Base-by-base conservation (phyloP, 164 flowering plant species). In the Santalum album region DNA sequence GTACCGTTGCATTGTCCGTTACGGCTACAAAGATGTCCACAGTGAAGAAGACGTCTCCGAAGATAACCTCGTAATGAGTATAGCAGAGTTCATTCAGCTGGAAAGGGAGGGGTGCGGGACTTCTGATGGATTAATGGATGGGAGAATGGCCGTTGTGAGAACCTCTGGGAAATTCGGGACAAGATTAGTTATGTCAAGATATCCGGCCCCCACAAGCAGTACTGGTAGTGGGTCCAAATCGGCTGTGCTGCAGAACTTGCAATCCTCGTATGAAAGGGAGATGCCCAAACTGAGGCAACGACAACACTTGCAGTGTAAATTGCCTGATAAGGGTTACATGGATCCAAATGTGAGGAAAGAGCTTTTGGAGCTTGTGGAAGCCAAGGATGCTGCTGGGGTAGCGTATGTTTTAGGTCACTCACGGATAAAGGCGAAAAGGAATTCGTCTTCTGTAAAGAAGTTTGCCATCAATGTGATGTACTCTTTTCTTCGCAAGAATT, bases 1-100 rank as follows among this genome's bases (percentile, higher is more conserved):
- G 71, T 85, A 82, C 65, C 82, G 92, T 21, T 85, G 89, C 75
- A 82, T 80, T 12, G 66, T 82, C 16, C 69, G 92, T 29, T 72
- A 77, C 66, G 92, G 92, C 4, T 85, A 85, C 81, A 82, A 78
- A 58, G 92, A 85, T 51, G 71, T 72, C 12, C 60, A 38, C 18
- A 65, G 66, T 21, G 64, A 68, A 43, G 79, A 69, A 0, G 79
- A 72, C 11, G 69, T 70, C 60, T 77, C 78, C 59, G 88, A 85
- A 45, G 66, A 72, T 60, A 76, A 71, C 54, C 71, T 82, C 18
- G 68, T 80, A 9, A 69, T 72, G 80, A 79, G 87, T 69, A 71
- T 82, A 57, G 83, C 81, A 6, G 88, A 84, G 61, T 84, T 84
- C 67, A 75, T 84, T 52, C 83, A 80, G 59, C 61, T 84, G 60